Conservation (phyloP, 169 alveolate species). For the Eimeria maxima region DNA sequence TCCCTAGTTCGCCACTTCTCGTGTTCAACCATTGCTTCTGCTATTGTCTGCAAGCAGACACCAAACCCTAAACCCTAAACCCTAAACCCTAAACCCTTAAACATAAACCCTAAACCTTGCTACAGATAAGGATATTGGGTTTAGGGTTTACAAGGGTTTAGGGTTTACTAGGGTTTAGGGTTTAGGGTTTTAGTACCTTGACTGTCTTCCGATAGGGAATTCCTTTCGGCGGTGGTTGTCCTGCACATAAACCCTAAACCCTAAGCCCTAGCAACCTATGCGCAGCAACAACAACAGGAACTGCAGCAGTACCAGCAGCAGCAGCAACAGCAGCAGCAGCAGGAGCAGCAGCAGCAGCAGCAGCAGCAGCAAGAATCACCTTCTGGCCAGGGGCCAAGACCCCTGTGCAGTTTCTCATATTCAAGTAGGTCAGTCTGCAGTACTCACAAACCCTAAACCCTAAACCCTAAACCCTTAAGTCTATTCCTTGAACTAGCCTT, state of each 20-base stretch:
- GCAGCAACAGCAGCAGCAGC: slow-evolving; percentile 55
- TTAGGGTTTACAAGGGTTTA: neutral
- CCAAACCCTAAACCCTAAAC: slow-evolving; percentile 14
- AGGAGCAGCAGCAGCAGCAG: slow-evolving; percentile 35
- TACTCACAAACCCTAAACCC: neutral
- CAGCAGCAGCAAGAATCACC: neutral
- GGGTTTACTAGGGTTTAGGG: slow-evolving; percentile 25
- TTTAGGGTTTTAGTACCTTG: slow-evolving; percentile 35
- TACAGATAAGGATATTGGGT: neutral
- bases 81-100: slow-evolving; percentile 53
- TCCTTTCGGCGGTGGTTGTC: neutral
- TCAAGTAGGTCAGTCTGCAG: slow-evolving; percentile 41
- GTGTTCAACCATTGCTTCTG: slow-evolving; percentile 47
- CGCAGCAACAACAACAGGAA: neutral
- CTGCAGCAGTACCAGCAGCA: slow-evolving; percentile 21
- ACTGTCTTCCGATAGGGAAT: slow-evolving; percentile 7
- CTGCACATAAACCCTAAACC: slow-evolving; percentile 9
- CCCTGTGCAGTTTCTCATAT: slow-evolving; percentile 8
- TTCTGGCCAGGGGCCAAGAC: slow-evolving; percentile 34
- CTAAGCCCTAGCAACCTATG: neutral
- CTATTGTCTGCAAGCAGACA: neutral
- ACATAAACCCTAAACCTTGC: neutral
- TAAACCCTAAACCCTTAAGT: neutral
- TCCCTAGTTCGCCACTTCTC: neutral
- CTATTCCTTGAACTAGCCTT: neutral